These are phyloP conservation scores for Cornus controversa DNA, from an alignment of 148 eudicot genomes.

Conservation along the genomic window DNA sequence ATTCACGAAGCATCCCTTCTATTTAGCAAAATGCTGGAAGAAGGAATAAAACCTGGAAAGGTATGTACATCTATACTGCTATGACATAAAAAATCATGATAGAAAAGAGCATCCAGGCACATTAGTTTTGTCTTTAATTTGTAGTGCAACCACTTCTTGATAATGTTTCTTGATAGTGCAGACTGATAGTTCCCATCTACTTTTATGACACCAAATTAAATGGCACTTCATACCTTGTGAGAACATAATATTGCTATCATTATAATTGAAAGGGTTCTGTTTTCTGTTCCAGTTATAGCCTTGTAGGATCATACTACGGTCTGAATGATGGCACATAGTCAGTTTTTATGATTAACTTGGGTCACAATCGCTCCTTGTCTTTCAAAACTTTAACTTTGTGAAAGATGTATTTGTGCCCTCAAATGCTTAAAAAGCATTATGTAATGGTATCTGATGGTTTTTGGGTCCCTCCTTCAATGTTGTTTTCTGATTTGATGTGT, in stretches of 20 bases:
- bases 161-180: too few species aligned
- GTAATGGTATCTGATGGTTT: background rate
- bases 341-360: too few species aligned
- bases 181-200: background rate
- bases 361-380: too few species aligned
- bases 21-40: slow-evolving; percentile 69
- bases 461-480: background rate
- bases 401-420: background rate
- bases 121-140: background rate
- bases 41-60: slow-evolving; percentile 88
- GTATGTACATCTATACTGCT: slow-evolving; percentile 31
- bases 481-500: background rate
- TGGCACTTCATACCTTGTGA: background rate
- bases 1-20: slow-evolving; percentile 60
- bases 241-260: too few species aligned
- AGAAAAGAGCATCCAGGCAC: background rate
- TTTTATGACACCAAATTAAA: background rate
- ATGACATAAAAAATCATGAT: background rate
- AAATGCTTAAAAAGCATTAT: background rate
- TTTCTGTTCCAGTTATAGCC: background rate
- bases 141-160: too few species aligned
- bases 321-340: too few species aligned
- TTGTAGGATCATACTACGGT: too few species aligned
- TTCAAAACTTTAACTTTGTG: too few species aligned
- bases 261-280: too few species aligned